These are phyloP conservation scores for Apophysomyces sp. DNA, from an alignment of 371 early-diverging fungal species.

Conservation along the genomic window DNA sequence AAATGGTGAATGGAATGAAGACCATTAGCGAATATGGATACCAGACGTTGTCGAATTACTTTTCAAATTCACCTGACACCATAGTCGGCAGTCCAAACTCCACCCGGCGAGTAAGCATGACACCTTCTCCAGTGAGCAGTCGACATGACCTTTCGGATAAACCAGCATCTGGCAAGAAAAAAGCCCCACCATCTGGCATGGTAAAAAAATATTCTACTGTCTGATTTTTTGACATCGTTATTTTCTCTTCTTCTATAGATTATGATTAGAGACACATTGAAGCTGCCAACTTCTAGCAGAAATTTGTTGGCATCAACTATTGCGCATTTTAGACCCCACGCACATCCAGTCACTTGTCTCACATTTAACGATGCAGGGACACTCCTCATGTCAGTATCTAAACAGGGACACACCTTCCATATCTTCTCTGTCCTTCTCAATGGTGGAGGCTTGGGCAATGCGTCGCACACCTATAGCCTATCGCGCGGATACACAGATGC, in stretches of 20 bases:
- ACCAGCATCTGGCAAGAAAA: conserved; percentile 13
- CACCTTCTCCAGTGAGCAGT: background rate
- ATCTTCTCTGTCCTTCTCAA: conserved; percentile 53
- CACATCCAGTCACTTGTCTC: conserved; percentile 66
- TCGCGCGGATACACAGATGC: conserved; percentile 81
- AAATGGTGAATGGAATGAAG: conserved; percentile 72
- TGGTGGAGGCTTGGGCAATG: conserved; percentile 26
- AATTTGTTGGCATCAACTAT: conserved; percentile 46
- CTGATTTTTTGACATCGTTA: background rate
- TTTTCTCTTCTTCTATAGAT: conserved; percentile 27
- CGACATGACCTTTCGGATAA: background rate
- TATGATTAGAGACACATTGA: conserved; percentile 50
- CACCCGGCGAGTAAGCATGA: background rate
- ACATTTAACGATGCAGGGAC: conserved; percentile 70
- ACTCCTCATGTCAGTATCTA: conserved; percentile 70
- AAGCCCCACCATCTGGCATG: conserved; percentile 43
- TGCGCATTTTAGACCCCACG: conserved; percentile 78
- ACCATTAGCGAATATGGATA: conserved; percentile 57
- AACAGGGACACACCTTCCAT: conserved; percentile 76
- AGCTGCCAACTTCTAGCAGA: conserved; percentile 30
- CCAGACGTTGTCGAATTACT: conserved; percentile 48
- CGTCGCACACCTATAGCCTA: conserved; percentile 66
- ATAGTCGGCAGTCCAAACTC: conserved; percentile 5
- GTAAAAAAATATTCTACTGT: conserved; percentile 11
- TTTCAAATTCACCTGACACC: conserved; percentile 20